phyloP scores from a whole-genome alignment of 2,329 filamentous ascomycete genomes.

The Talaromyces sp. region DNA sequence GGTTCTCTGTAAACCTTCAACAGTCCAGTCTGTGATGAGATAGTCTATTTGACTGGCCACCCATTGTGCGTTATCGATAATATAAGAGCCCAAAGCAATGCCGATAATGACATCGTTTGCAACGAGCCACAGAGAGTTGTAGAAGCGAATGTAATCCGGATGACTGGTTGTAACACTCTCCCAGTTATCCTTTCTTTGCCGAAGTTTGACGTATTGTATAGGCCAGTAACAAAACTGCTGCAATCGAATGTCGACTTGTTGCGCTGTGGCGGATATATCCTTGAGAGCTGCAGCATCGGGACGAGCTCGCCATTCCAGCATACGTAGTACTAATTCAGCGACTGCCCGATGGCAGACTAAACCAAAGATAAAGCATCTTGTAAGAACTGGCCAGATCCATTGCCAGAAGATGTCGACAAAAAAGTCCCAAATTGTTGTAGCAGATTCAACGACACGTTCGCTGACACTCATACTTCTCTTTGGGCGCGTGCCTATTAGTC shows the following conservation, averaged over 20 bases:
- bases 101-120: slow-evolving; percentile 98
- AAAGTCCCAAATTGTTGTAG: slow-evolving; percentile 77
- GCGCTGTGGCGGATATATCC: slow-evolving; percentile 91
- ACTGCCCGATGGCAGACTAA: slow-evolving; percentile 75
- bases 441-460: slow-evolving; percentile 90
- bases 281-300: slow-evolving; percentile 82
- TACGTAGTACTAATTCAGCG: slow-evolving; percentile 71
- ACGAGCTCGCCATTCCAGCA: slow-evolving; percentile 80
- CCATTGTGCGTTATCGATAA: slow-evolving; percentile 87
- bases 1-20: slow-evolving; percentile 80
- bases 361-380: slow-evolving; percentile 68
- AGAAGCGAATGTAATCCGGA: slow-evolving; percentile 97
- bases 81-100: slow-evolving; percentile 92
- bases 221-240: slow-evolving; percentile 99
- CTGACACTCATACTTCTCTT: slow-evolving; percentile 88
- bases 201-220: slow-evolving; percentile 87
- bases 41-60: slow-evolving; percentile 76
- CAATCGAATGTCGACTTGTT: slow-evolving; percentile 93
- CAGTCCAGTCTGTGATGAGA: slow-evolving; percentile 75
- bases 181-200: slow-evolving; percentile 88
- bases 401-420: slow-evolving; percentile 66
- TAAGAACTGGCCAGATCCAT: slow-evolving; percentile 75
- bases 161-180: slow-evolving; percentile 92
- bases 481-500: slow-evolving; percentile 74
- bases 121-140: slow-evolving; percentile 97